phyloP scores from a whole-genome alignment of 768 basidiomycete genomes.

The Hygrocybe coccinea region DNA sequence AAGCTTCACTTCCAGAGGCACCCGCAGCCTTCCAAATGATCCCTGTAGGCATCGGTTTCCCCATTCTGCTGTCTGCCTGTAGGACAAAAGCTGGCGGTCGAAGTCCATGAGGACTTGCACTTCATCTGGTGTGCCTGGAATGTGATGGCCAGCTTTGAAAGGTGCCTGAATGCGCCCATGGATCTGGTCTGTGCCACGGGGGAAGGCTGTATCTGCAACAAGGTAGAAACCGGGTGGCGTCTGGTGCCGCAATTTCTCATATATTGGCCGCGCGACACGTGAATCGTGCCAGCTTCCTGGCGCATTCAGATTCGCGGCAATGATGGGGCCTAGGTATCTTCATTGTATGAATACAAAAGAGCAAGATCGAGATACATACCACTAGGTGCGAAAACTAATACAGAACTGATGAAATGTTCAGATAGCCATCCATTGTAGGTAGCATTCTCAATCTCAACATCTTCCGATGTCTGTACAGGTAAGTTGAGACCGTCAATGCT shows the following conservation, averaged over 20 bases:
- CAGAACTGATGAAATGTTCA: too few relatives aligned
- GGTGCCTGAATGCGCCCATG: conserved; percentile 31
- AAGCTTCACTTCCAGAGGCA: conserved; percentile 37
- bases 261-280: conserved; percentile 39
- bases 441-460: too few relatives aligned
- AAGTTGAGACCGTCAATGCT: conserved; percentile 38
- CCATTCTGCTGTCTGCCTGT: conserved; percentile 49
- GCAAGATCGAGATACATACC: conserved; percentile 14
- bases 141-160: conserved; percentile 29
- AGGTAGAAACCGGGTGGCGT: conserved; percentile 35
- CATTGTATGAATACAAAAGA: not conserved
- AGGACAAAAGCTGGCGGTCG: conserved; percentile 40
- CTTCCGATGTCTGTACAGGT: too few relatives aligned
- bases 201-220: conserved; percentile 39
- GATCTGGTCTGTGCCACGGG: conserved; percentile 19
- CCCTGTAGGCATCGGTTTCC: conserved; percentile 43
- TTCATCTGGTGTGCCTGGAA: conserved; percentile 16
- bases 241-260: conserved; percentile 8
- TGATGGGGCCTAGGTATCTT: conserved; percentile 29
- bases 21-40: conserved; percentile 40
- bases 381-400: conserved; percentile 28
- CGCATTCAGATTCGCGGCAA: conserved; percentile 30
- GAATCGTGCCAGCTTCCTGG: conserved; percentile 44
- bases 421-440: too few relatives aligned
- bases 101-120: conserved; percentile 21